Percentiles rank a stretch among this genome's conserved stretches.
These are phyloP conservation scores for Aspergillus sp. DNA, from an alignment of 2,329 filamentous ascomycete species.

Conservation along the genomic window DNA sequence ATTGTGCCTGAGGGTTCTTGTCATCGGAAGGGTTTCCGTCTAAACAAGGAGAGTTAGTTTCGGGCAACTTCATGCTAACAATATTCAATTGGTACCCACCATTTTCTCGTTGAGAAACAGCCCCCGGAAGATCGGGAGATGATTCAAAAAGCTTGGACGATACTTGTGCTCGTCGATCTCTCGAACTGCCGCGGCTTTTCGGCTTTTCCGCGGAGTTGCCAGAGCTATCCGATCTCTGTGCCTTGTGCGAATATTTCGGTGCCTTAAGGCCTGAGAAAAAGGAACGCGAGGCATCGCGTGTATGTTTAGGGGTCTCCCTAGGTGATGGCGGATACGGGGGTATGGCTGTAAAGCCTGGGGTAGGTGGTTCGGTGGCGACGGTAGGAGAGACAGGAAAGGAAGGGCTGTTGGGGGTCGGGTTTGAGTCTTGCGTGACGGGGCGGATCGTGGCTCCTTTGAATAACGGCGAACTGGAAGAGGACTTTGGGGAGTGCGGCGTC, in stretches of 20 bases:
- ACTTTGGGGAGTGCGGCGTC: slow-evolving; percentile 40
- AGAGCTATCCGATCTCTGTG: slow-evolving; percentile 42
- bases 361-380: slow-evolving; percentile 29
- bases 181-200: slow-evolving; percentile 45
- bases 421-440: slow-evolving; percentile 39
- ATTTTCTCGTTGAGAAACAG: slow-evolving; percentile 29
- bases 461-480: slow-evolving; percentile 36
- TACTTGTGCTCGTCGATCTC: slow-evolving; percentile 39
- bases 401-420: slow-evolving; percentile 29
- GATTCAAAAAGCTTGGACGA: slow-evolving; percentile 41
- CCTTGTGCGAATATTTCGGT: slow-evolving; percentile 44
- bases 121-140: slow-evolving; percentile 41
- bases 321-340: slow-evolving; percentile 47
- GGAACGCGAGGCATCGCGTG: slow-evolving; percentile 45
- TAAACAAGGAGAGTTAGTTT: slow-evolving; percentile 7
- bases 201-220: slow-evolving; percentile 37
- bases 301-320: slow-evolving; percentile 41
- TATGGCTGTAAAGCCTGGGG: slow-evolving; percentile 47
- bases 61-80: not conserved
- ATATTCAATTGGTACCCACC: slow-evolving; percentile 19
- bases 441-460: slow-evolving; percentile 42
- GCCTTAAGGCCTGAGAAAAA: slow-evolving; percentile 50
- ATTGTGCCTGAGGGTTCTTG: slow-evolving; percentile 24
- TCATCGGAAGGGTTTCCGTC: slow-evolving; percentile 21
- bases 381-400: slow-evolving; percentile 29